phyloP scores from a whole-genome alignment of 208 protist genomes.

The Acanthamoeba sp. region DNA sequence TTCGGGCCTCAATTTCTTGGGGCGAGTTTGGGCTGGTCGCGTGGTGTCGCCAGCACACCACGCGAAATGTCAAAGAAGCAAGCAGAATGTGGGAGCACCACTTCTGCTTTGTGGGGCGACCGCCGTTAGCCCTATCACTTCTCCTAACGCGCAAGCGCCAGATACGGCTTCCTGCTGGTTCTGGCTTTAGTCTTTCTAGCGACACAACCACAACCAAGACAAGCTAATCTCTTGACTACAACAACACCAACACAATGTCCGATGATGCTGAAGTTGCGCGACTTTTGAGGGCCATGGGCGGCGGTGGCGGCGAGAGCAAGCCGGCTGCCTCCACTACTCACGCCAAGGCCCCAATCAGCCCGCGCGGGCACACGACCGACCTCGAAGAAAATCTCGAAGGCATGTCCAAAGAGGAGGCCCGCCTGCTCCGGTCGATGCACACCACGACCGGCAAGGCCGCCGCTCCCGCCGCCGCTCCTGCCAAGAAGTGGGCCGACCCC shows the following conservation, averaged over 20 bases:
- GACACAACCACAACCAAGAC: not conserved
- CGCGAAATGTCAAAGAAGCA: not conserved
- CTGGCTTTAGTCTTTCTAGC: not conserved
- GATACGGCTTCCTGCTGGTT: not conserved
- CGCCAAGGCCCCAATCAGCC: not conserved
- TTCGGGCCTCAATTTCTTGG: too few species aligned
- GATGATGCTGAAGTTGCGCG: slow-evolving; percentile 39
- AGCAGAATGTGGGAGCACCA: not conserved
- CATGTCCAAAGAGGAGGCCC: slow-evolving; percentile 22
- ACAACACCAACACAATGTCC: not conserved
- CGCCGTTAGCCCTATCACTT: not conserved
- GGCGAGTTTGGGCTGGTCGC: too few species aligned
- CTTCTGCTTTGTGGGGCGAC: not conserved
- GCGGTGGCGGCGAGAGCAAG: not conserved
- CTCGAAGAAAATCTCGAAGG: slow-evolving; percentile 15
- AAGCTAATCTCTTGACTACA: not conserved
- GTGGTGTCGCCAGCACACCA: not conserved
- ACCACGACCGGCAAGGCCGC: not conserved
- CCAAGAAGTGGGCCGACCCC: slow-evolving; percentile 54
- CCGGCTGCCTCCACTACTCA: not conserved
- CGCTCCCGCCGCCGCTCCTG: not conserved
- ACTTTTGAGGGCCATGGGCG: not conserved
- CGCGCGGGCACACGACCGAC: not conserved
- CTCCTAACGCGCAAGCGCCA: not conserved
- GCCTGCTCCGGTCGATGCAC: slow-evolving; percentile 15